Conservation (phyloP, 1,284 basidiomycete species). For the Ceratobasidium sp. region DNA sequence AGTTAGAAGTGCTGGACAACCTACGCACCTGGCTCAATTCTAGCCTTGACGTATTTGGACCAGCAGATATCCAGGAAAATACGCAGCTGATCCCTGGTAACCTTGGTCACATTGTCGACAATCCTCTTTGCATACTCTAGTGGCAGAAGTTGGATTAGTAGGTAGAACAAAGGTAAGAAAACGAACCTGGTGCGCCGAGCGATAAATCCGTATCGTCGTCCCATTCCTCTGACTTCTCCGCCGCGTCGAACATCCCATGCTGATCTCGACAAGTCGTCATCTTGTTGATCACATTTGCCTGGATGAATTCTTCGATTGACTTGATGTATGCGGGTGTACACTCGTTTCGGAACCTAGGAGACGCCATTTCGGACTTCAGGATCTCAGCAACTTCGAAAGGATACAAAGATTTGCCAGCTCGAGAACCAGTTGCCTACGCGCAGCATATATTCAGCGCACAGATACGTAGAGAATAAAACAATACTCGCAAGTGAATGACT, state of each 20-base stretch:
- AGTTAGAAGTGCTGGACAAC: slow-evolving; percentile 69
- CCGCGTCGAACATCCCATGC: slow-evolving; percentile 88
- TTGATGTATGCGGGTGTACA: slow-evolving; percentile 84
- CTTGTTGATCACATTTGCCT: slow-evolving; percentile 74
- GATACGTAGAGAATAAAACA: background rate
- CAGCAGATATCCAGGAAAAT: slow-evolving; percentile 90
- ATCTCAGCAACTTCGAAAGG: slow-evolving; percentile 91
- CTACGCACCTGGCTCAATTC: slow-evolving; percentile 95
- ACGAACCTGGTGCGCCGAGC: slow-evolving; percentile 77
- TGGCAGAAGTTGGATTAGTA: background rate
- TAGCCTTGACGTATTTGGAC: slow-evolving; percentile 92
- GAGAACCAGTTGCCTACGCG: slow-evolving; percentile 72
- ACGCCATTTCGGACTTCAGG: slow-evolving; percentile 74
- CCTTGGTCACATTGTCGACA: slow-evolving; percentile 91
- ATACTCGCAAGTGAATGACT: slow-evolving; percentile 83
- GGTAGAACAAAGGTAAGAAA: background rate
- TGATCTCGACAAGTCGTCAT: slow-evolving; percentile 79
- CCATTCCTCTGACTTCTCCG: slow-evolving; percentile 82
- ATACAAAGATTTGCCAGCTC: slow-evolving; percentile 74
- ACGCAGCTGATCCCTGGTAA: slow-evolving; percentile 84
- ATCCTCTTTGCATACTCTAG: slow-evolving; percentile 64
- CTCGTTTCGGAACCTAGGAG: slow-evolving; percentile 73
- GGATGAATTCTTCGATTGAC: slow-evolving; percentile 79
- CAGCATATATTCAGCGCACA: background rate
- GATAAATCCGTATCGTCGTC: slow-evolving; percentile 83